phyloP scores from a whole-genome alignment of 306 rosid species.

The Cicer chorassanicum region DNA sequence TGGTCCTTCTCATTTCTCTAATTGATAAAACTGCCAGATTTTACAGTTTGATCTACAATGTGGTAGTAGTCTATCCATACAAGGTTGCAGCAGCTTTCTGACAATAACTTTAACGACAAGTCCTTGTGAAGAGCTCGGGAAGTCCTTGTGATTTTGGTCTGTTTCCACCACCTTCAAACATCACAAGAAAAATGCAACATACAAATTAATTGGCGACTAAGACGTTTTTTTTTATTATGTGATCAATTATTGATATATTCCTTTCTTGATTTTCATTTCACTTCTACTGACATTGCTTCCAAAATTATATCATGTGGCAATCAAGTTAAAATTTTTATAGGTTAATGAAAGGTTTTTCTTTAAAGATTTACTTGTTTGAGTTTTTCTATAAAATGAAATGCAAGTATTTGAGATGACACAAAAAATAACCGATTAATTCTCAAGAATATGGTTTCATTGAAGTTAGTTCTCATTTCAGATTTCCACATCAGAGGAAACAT shows the following conservation, averaged over 20 bases:
- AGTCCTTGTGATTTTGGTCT: not conserved
- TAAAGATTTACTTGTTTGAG: not conserved
- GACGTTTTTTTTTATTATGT: not conserved
- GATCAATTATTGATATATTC: constrained; percentile 9
- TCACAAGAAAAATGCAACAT: not conserved
- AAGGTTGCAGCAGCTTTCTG: not conserved
- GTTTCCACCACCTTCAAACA: not conserved
- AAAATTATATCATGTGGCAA: not conserved
- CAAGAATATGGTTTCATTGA: constrained; percentile 18
- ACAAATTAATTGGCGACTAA: no score
- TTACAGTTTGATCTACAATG: not conserved
- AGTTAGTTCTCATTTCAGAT: constrained; percentile 1
- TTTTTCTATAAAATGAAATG: not conserved
- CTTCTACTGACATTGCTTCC: not conserved
- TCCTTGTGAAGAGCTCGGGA: not conserved
- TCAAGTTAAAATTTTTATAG: not conserved
- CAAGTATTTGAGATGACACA: not conserved
- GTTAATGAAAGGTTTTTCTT: not conserved
- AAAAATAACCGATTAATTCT: not conserved
- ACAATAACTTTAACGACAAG: not conserved
- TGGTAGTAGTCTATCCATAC: not conserved
- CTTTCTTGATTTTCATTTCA: not conserved
- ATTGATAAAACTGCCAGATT: not conserved
- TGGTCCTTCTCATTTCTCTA: not conserved
- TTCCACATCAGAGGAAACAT: not conserved